Percentiles rank a stretch among this genome's conserved stretches.
These are phyloP conservation scores for Ogataea nonfermentans DNA, from an alignment of 805 yeast species.

Conservation along the genomic window DNA sequence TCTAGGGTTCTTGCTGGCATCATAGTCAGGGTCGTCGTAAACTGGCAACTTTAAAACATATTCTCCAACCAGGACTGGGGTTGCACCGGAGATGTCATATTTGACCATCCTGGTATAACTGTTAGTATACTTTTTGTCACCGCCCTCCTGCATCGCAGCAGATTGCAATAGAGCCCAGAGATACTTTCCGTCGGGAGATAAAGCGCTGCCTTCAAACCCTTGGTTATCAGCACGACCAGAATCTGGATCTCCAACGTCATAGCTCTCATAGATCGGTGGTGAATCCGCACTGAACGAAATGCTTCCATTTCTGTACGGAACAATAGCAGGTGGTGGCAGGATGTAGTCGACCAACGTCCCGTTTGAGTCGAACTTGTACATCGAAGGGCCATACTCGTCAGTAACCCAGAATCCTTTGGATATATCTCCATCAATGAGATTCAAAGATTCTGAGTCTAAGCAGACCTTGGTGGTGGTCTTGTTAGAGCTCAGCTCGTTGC, in stretches of 20 bases:
- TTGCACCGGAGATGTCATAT: slow-evolving; percentile 25
- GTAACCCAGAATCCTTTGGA: slow-evolving; percentile 34
- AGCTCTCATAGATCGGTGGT: slow-evolving; percentile 27
- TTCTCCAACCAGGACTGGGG: slow-evolving; percentile 27
- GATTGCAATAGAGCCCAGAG: slow-evolving; percentile 30
- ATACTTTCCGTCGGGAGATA: slow-evolving; percentile 32
- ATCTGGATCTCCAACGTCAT: slow-evolving; percentile 26
- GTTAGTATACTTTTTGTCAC: slow-evolving; percentile 23
- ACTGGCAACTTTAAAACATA: slow-evolving; percentile 32
- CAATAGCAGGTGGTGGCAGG: slow-evolving; percentile 30
- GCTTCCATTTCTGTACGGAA: slow-evolving; percentile 28
- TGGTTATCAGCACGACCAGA: slow-evolving; percentile 32
- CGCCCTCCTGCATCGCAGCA: slow-evolving; percentile 35
- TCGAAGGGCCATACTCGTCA: slow-evolving; percentile 36
- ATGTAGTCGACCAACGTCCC: slow-evolving; percentile 30
- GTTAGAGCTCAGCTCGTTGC: slow-evolving; percentile 20
- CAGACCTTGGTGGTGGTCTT: slow-evolving; percentile 28
- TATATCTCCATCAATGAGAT: slow-evolving; percentile 30
- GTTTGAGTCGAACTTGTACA: slow-evolving; percentile 27
- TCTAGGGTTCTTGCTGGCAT: slow-evolving; percentile 25
- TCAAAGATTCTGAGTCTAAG: slow-evolving; percentile 32
- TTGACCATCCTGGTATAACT: slow-evolving; percentile 28
- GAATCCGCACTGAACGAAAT: slow-evolving; percentile 29
- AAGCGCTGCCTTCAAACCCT: slow-evolving; percentile 34
- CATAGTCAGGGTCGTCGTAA: slow-evolving; percentile 21